Evolutionary conservation across 371 early-diverging fungal species (phyloP), one percentile per base, ranked within the genome.

Genomic region (Fennellomyces sp.): DNA sequence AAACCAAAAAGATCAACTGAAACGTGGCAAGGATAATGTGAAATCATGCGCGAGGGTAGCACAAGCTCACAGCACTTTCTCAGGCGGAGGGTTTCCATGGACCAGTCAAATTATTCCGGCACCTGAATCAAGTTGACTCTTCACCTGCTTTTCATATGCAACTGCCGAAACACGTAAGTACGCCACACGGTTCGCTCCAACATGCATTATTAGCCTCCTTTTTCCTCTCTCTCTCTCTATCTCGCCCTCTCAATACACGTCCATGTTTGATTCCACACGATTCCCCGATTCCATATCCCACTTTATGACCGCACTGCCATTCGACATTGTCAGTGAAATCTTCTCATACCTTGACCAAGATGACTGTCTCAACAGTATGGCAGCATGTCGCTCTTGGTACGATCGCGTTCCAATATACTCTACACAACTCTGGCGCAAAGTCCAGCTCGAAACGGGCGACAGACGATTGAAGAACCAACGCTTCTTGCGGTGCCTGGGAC

Each of bases 71-170:
- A 39, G 5, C 5, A n/a, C n/a, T 11, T 45, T n/a, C 45, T 25
- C 10, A 10, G 45, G n/a, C 45, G 5, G 21, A 21, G 10, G 10
- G 5, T 17, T 2, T n/a, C 7, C 23, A 23, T 45, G 45, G 10
- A 45, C 45, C 45, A 45, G 45, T 45, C 17, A 45, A 45, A 45
- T 45, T 21, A 21, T 45, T 41, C 41, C 17, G 6, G 41, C 3
- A 1, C n/a, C n/a, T 41, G n/a, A 41, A 41, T 41, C 41, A 45
- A 5, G 17, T 8, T 21, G 45, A 23, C 8, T 15, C 45, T n/a
- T 15, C 45, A 45, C 45, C 10, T 45, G 45, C 45, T 45, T 45
- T 45, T 45, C 45, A 45, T 45, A 45, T 45, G 45, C 45, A 45
- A 45, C 45, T 45, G 21, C n/a, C 45, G 21, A 23, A 45, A 21